Conservation (phyloP, 116 monocot genomes). For the Posidonia oceanica region DNA sequence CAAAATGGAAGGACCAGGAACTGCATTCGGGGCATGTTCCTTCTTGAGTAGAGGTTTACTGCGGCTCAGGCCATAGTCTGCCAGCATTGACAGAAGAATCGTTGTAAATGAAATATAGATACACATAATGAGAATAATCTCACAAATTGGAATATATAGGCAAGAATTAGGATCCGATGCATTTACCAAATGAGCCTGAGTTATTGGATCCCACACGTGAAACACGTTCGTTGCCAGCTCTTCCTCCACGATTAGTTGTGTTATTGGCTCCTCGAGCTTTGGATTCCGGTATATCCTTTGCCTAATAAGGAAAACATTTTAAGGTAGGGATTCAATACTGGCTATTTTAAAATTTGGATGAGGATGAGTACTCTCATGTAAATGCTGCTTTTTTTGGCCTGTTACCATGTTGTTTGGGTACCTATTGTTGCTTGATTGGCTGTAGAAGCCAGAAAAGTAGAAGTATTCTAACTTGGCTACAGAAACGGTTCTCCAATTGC, state of each 20-base stretch:
- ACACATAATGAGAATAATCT: not conserved
- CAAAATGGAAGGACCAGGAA: slow-evolving; percentile 1
- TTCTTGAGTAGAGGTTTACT: slow-evolving; percentile 5
- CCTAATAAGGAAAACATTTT: not conserved
- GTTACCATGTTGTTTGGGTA: too few relatives aligned
- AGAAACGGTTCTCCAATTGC: too few relatives aligned
- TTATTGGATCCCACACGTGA: not conserved
- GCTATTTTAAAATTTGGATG: not conserved
- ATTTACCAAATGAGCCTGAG: slow-evolving; percentile 7
- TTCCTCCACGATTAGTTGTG: slow-evolving; percentile 8
- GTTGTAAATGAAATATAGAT: not conserved
- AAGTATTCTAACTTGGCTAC: too few relatives aligned
- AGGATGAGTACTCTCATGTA: not conserved
- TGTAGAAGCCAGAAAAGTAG: too few relatives aligned
- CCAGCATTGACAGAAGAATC: not conserved
- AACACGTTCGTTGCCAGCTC: slow-evolving; percentile 4
- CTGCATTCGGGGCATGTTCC: not conserved
- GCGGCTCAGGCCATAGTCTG: slow-evolving; percentile 3
- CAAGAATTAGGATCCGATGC: not conserved
- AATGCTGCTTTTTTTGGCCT: not conserved
- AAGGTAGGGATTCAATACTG: not conserved
- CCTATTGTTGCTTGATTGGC: too few relatives aligned
- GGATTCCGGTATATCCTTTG: slow-evolving; percentile 6
- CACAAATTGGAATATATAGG: not conserved
- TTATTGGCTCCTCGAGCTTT: not conserved